phyloP scores from a whole-genome alignment of 2,329 filamentous ascomycete genomes.

The Fusarium sp. region DNA sequence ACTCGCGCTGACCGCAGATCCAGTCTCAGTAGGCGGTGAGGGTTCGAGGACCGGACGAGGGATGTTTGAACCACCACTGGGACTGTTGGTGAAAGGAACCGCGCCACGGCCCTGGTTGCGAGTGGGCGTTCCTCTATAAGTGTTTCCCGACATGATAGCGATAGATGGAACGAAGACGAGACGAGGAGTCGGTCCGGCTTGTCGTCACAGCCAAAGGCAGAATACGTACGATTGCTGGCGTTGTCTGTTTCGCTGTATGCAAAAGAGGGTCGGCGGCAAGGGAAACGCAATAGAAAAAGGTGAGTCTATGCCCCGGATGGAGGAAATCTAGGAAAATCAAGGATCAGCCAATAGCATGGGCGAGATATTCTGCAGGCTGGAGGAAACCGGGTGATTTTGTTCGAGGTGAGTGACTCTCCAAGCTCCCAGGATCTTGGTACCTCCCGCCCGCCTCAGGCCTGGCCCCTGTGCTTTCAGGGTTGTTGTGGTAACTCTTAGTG shows the following conservation, averaged over 20 bases:
- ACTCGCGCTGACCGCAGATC: conserved; percentile 86
- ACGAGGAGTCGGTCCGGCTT: conserved; percentile 32
- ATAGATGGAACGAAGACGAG: conserved; percentile 32
- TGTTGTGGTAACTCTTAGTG: conserved; percentile 36
- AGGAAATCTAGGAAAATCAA: conserved; percentile 30
- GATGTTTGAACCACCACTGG: conserved; percentile 68
- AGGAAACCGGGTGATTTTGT: conserved; percentile 43
- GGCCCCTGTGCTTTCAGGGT: conserved; percentile 20
- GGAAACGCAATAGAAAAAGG: conserved; percentile 20
- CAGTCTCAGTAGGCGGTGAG: conserved; percentile 63
- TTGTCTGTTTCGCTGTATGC: conserved; percentile 25
- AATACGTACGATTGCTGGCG: conserved; percentile 23
- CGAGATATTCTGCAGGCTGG: conserved; percentile 35
- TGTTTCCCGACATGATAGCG: conserved; percentile 65
- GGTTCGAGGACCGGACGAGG: conserved; percentile 75
- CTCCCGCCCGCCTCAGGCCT: conserved; percentile 15
- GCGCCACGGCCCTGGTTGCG: conserved; percentile 66
- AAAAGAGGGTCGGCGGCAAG: conserved; percentile 26
- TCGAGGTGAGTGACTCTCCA: conserved; percentile 27
- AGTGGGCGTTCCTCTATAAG: conserved; percentile 75
- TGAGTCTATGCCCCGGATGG: conserved; percentile 27
- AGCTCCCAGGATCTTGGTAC: conserved; percentile 23
- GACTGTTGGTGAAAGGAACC: conserved; percentile 70
- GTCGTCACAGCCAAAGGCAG: conserved; percentile 23
- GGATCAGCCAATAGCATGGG: conserved; percentile 39